Base-by-base conservation (phyloP, 2,329 filamentous ascomycete genomes). In the Ascochyta rabiei region DNA sequence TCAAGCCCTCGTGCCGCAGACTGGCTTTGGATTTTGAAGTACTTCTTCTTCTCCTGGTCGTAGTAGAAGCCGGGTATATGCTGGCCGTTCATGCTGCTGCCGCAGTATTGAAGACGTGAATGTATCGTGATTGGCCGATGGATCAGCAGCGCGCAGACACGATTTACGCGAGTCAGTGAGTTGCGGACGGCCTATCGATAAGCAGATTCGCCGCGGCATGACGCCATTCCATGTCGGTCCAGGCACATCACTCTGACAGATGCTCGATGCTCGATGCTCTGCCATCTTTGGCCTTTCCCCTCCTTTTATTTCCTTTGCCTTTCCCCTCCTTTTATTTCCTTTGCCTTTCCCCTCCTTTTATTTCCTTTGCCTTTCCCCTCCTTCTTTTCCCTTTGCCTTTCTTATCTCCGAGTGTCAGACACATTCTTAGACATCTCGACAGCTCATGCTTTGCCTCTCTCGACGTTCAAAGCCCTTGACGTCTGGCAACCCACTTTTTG, bases 61-160 rank as follows among this genome's bases (percentile, higher is more conserved):
- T 70, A 82, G 62, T 80, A 81, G 56, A 75, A 81, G 30, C 80
- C 80, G 4, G 80, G 79, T n/a, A 82, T 74, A 31, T 75, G 63
- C 49, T 72, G 71, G 28, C 71, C 67, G 53, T 77, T 74, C 76
- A 77, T 78, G 49, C 38, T 49, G 40, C 12, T 78, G 49, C 38
- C 48, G 40, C 12, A 37, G 12, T 54, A 16, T 31, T 10, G 10
- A 18, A 50, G 23, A 6, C 9, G 37, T 34, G 31, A 42, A 41
- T 51, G 53, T 43, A 34, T 48, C 26, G 43, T 51, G 48, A 56
- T 56, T 51, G 53, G 48, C 23, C 33, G 53, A 33, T 30, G 31
- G 12, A 5, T 10, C 15, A 28, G 26, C 28, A 39, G 26, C 16
- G 21, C 15, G 35, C 34, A 43, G 41, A 42, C 35, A 40, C 48